Evolutionary conservation across 768 basidiomycete genomes (phyloP).

Genomic region (Hygrophoropsis aurantiaca): DNA sequence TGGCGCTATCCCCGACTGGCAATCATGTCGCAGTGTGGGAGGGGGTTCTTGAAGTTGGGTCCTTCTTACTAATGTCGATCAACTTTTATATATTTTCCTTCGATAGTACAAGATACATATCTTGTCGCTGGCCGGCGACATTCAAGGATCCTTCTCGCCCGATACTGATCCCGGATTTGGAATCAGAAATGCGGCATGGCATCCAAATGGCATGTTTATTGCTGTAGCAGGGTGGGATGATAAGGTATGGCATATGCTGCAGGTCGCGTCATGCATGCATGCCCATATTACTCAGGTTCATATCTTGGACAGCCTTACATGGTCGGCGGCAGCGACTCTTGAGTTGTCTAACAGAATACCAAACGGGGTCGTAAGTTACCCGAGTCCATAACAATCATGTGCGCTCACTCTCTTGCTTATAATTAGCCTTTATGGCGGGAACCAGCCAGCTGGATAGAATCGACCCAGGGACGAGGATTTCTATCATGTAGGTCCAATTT

Average conservation of each 20-base stretch:
- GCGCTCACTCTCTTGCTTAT: constrained; percentile 3
- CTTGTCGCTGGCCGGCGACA: constrained; percentile 62
- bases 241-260: constrained; percentile 47
- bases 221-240: constrained; percentile 89
- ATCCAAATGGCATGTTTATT: constrained; percentile 81
- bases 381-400: neutral
- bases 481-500: constrained; percentile 63
- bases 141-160: constrained; percentile 67
- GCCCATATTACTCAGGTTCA: constrained; percentile 51
- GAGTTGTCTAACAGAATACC: constrained; percentile 62
- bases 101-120: constrained; percentile 75
- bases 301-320: constrained; percentile 72
- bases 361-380: constrained; percentile 48
- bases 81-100: constrained; percentile 4
- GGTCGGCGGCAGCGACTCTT: constrained; percentile 65
- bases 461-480: constrained; percentile 83
- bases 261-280: neutral
- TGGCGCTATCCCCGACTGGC: constrained; percentile 76
- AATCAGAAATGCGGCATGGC: constrained; percentile 78
- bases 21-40: constrained; percentile 82
- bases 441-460: constrained; percentile 79
- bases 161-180: constrained; percentile 82
- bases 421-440: constrained; percentile 84
- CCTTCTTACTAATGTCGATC: neutral
- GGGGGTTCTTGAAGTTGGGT: constrained; percentile 71